Evolutionary conservation across 2,329 filamentous ascomycete species (phyloP).

Genomic region (Pseudogymnoascus sp.): DNA sequence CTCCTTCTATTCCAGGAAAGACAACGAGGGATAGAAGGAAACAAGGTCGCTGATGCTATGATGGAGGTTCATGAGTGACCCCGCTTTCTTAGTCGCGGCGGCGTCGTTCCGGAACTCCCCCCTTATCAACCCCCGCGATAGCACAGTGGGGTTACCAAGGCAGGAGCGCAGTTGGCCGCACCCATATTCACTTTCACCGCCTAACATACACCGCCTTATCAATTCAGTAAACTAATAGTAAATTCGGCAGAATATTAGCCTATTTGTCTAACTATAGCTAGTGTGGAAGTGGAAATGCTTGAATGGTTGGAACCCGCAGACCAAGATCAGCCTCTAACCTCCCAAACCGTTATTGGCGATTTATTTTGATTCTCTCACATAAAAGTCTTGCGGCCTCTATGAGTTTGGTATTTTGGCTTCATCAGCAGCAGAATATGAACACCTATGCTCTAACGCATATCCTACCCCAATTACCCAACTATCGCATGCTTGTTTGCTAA

Average conservation of each 20-base stretch:
- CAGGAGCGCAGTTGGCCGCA: background rate
- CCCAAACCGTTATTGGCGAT: background rate
- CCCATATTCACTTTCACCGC: background rate
- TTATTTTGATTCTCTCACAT: background rate
- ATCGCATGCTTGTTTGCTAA: background rate
- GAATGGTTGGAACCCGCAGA: background rate
- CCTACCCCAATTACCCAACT: background rate
- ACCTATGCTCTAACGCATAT: background rate
- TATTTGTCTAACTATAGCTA: background rate
- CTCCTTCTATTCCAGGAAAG: constrained; percentile 3
- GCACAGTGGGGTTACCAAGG: background rate
- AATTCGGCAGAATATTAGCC: background rate
- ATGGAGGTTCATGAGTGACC: background rate
- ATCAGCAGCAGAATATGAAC: background rate
- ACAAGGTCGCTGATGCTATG: background rate
- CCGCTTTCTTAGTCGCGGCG: background rate
- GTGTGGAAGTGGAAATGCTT: background rate
- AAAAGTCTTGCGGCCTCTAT: background rate
- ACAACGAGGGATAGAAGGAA: background rate
- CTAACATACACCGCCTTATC: background rate
- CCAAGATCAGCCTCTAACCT: no score
- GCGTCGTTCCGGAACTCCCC: background rate
- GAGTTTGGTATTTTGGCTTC: background rate
- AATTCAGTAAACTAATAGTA: background rate
- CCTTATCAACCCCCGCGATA: background rate